A percentile compares a stretch with the other conserved stretches of the same genome.
Conservation (phyloP, 768 basidiomycete species). For the Lyophyllum semitale region DNA sequence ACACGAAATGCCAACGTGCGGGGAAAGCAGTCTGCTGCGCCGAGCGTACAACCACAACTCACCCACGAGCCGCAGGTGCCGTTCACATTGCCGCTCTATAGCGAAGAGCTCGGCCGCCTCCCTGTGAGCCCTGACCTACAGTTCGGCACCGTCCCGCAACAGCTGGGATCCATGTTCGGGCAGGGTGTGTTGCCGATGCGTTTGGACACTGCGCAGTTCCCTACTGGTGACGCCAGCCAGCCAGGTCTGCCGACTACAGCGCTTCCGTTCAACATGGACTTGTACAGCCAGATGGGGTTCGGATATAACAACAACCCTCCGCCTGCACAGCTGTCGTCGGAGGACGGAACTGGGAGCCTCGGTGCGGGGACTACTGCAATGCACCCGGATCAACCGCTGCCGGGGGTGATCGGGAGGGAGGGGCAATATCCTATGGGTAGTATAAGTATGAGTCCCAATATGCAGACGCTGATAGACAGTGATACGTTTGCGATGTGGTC, state of each 20-base stretch:
- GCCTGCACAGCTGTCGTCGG: not conserved
- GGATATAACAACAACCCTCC: not conserved
- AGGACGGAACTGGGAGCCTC: not conserved
- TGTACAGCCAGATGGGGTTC: slow-evolving; percentile 23
- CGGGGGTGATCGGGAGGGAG: not conserved
- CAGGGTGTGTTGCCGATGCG: not conserved
- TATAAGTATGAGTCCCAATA: slow-evolving; percentile 1
- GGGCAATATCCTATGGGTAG: not conserved
- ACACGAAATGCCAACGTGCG: slow-evolving; percentile 1
- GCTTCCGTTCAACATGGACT: no score
- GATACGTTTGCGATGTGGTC: no score
- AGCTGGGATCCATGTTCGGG: not conserved
- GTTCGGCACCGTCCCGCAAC: not conserved
- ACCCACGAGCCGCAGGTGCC: slow-evolving; percentile 1
- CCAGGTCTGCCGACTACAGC: slow-evolving; percentile 1
- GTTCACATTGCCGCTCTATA: slow-evolving; percentile 55
- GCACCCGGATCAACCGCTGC: not conserved
- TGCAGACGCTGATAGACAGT: no score
- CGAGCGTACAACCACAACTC: not conserved
- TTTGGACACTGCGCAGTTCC: not conserved
- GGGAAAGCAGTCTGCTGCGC: no score
- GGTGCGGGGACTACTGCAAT: not conserved
- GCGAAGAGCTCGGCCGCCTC: slow-evolving; percentile 57
- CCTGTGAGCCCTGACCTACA: slow-evolving; percentile 39
- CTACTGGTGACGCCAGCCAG: not conserved